phyloP scores from a whole-genome alignment of 2,329 filamentous ascomycete species.

The Colletotrichum viniferum region DNA sequence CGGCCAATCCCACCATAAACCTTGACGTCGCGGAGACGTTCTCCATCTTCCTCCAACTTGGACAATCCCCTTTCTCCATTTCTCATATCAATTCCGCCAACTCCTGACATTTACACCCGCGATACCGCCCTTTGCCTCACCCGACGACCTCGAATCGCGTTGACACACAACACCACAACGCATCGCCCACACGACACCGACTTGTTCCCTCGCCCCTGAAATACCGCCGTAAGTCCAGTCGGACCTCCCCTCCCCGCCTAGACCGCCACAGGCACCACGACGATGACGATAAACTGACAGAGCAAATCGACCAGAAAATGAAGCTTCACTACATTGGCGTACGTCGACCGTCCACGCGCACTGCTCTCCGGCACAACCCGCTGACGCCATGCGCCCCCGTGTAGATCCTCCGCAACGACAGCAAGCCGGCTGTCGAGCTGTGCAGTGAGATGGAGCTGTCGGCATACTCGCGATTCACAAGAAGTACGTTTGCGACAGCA shows the following conservation, averaged over 20 bases:
- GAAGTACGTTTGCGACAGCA: constrained; percentile 54
- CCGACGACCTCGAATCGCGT: background rate
- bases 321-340: constrained; percentile 90
- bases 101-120: background rate
- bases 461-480: constrained; percentile 81
- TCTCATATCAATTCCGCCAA: background rate
- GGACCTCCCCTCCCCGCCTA: background rate
- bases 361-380: background rate
- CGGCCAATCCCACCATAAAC: constrained; percentile 1
- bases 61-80: constrained; percentile 10
- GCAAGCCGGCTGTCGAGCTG: constrained; percentile 77
- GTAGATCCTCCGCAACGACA: constrained; percentile 82
- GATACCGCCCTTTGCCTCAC: background rate
- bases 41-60: constrained; percentile 1
- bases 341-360: constrained; percentile 36
- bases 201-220: background rate
- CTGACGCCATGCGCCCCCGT: background rate
- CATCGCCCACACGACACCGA: background rate
- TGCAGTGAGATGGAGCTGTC: constrained; percentile 77
- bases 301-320: constrained; percentile 56
- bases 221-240: constrained; percentile 15
- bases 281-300: background rate
- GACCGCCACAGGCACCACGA: background rate
- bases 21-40: constrained; percentile 17
- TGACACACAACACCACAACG: background rate